Percentiles rank a stretch among this genome's conserved stretches.
phyloP scores from a whole-genome alignment of 176 grass and related monocot species.

The Saccharum spontaneum region DNA sequence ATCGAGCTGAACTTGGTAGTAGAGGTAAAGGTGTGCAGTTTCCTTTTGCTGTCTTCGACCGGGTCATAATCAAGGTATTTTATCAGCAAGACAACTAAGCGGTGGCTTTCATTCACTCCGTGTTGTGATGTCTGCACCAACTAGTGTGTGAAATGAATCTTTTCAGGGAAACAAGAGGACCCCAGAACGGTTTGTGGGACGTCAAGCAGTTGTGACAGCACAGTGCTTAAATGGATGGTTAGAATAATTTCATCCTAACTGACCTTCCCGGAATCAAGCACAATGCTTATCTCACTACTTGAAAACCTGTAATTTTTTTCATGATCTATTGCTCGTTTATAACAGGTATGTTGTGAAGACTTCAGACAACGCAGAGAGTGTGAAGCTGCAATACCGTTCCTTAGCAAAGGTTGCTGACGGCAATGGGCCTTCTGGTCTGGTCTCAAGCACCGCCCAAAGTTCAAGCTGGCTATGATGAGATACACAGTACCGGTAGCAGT shows the following conservation, averaged over 20 bases:
- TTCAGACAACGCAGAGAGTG: constrained; percentile 74
- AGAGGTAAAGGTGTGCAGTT: constrained; percentile 79
- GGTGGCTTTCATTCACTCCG: background rate
- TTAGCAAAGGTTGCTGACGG: constrained; percentile 47
- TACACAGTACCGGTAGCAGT: background rate
- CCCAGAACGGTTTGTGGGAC: constrained; percentile 73
- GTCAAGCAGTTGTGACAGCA: constrained; percentile 65
- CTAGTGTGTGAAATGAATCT: background rate
- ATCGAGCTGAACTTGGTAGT: constrained; percentile 48
- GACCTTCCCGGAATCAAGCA: background rate
- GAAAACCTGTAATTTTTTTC: background rate
- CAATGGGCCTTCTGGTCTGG: constrained; percentile 13
- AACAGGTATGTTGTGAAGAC: constrained; percentile 91
- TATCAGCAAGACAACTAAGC: background rate
- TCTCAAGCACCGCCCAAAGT: constrained; percentile 25
- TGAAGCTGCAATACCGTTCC: constrained; percentile 73
- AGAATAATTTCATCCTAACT: background rate
- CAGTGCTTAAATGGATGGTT: constrained; percentile 97
- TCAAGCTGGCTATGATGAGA: constrained; percentile 46
- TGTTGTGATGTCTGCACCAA: background rate
- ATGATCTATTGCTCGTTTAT: background rate
- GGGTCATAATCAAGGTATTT: constrained; percentile 85
- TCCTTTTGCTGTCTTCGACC: constrained; percentile 74
- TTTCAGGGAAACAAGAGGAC: constrained; percentile 83
- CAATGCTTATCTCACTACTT: background rate